Base-by-base conservation (phyloP, 805 yeast species). In the Wickerhamiella occidentalis region DNA sequence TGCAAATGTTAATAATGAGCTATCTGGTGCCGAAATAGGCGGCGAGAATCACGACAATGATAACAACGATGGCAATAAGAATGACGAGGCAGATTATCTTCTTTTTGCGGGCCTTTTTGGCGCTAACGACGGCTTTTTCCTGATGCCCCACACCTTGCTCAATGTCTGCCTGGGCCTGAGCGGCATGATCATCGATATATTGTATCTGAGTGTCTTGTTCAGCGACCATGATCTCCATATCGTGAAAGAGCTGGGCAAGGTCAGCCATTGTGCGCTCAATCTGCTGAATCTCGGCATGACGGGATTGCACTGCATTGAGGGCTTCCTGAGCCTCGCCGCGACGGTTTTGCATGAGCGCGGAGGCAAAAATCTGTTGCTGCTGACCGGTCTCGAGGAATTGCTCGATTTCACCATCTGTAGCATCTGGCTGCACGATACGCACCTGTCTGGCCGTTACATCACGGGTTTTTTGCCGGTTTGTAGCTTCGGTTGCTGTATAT, bases 191-290 rank as follows among this genome's bases (percentile, higher is more conserved):
- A 64, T 87, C 86, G 55, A 86, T 78, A 61, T 79, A 82, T 62
- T 82, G 84, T 57, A 92, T 81, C 54, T 82, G 79, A 58, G 78
- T 86, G 67, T 88, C 95, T 71, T 92, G 97, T 69, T 88, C 95
- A 57, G 90, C 86, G 45, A 90, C 96, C 68, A 92, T 73, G 62
- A 85, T 85, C 69, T 92, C 96, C 92, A 92, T 85, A 65, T 92
- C 97, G 61, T 82, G 83, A 72, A 92, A 87, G 64, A 92, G 77
- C 71, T 85, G 95, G 40, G 94, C 85, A 68, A 92, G 77, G 68
- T 92, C 98, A 26, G 90, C 85, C 84, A 92, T 87, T 52, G 96
- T 82, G 69, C 85, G 80, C 69, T 90, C 97, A 67, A 92, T 82
- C 71, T 85, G 85, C 70, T 85, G 83, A 62, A 92, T 79, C 70